A percentile compares a stretch with the other conserved stretches of the same genome.
These are phyloP conservation scores for Lolium rigidum DNA, from an alignment of 176 grass and related monocot species.

Conservation along the genomic window DNA sequence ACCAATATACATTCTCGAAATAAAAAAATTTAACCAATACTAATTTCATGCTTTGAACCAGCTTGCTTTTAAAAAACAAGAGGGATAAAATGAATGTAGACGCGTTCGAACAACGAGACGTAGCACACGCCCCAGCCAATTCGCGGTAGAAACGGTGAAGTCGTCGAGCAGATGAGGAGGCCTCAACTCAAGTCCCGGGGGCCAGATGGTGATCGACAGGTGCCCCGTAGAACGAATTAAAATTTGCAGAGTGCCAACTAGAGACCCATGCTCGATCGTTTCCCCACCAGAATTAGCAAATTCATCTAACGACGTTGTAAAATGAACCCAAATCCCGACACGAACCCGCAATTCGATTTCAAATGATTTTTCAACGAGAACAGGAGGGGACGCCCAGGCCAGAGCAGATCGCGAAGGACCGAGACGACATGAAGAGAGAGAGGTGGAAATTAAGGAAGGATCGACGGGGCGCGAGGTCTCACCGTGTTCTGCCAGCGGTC, in stretches of 20 bases:
- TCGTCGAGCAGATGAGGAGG: neutral
- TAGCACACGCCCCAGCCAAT: slow-evolving; percentile 1
- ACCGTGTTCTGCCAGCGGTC: slow-evolving; percentile 99
- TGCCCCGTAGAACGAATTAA: neutral
- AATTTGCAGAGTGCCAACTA: neutral
- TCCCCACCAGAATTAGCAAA: neutral
- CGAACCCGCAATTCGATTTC: neutral
- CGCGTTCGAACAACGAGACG: slow-evolving; percentile 1
- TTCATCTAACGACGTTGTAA: no score
- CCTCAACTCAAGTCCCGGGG: no score
- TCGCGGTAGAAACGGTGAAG: neutral
- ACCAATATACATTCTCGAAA: no score
- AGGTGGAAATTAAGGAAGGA: neutral
- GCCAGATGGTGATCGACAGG: neutral
- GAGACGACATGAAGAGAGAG: no score
- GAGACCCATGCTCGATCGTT: neutral
- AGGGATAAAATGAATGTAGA: neutral
- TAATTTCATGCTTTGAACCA: neutral
- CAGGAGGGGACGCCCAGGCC: neutral
- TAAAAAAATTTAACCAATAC: neutral
- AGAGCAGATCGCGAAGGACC: neutral
- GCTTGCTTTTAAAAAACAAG: neutral
- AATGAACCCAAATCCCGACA: no score
- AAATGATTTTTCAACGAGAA: neutral
- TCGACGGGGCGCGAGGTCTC: neutral